These are phyloP conservation scores for Trichoderma gracile DNA, from an alignment of 2,329 filamentous ascomycete species.

Conservation along the genomic window DNA sequence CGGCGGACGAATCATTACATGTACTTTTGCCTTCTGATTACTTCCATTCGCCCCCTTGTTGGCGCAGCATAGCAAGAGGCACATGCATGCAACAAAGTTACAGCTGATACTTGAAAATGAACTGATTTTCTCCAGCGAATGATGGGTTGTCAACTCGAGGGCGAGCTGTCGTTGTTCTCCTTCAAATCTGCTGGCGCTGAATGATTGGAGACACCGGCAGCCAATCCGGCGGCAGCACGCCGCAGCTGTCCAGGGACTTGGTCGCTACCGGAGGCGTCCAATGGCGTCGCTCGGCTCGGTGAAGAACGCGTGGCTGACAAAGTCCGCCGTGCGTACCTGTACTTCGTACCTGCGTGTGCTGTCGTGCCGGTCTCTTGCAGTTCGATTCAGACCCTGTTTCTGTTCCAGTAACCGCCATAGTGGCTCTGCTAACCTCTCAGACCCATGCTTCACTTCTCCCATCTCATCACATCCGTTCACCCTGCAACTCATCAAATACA, in stretches of 20 bases:
- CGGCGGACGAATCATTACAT: not conserved
- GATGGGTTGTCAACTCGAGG: no score
- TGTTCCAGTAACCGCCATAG: no score
- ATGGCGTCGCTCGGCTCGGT: not conserved
- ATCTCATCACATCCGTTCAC: not conserved
- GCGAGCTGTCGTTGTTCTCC: no score
- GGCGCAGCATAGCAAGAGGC: no score
- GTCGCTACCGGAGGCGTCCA: not conserved
- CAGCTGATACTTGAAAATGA: no score
- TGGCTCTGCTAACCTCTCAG: no score
- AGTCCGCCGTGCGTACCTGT: not conserved
- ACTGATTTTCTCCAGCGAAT: no score
- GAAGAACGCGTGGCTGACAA: not conserved
- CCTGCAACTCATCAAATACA: no score
- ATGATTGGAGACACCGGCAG: not conserved
- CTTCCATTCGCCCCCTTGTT: not conserved
- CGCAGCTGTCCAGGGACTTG: not conserved
- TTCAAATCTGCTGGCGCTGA: no score
- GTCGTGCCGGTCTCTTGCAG: not conserved
- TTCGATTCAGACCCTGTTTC: no score
- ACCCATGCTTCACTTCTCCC: not conserved
- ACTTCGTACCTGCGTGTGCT: not conserved
- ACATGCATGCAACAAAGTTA: no score
- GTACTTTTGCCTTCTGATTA: not conserved
- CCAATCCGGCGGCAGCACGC: not conserved